Base-by-base conservation (phyloP, 2,329 filamentous ascomycete genomes). In the Colletotrichum musicola region DNA sequence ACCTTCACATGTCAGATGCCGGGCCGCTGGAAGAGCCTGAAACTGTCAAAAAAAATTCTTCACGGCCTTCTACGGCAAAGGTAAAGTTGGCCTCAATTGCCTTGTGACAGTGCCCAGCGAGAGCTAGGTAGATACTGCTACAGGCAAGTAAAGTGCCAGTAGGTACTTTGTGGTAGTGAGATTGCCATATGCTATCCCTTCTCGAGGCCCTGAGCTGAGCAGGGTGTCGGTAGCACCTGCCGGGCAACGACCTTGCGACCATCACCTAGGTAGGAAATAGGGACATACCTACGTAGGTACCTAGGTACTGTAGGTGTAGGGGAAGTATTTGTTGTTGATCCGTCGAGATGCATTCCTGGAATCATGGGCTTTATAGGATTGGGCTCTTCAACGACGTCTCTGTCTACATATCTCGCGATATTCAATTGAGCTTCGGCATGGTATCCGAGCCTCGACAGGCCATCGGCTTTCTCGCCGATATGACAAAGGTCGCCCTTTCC, bases 1-100 rank as follows among this genome's bases (percentile, higher is more conserved):
- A 9, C 56, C 35, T 69, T 69, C 66, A 69, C 66, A 69, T 69
- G 66, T 66, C 66, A 69, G 14, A 68, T 44, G 18, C 30, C 25
- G 25, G 20, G 12, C 46, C 38, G 27, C 30, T 50, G 46, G 46
- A 59, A 50, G 20, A 40, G 55, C 44, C 66, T 69, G 66, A 69
- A 69, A 69, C 62, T 56, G 62, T 30, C 51, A 65, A 57, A 42
- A 59, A 61, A 59, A 61, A 57, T 12, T 61, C 40, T 61, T 65
- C 61, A 44, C 14, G 50, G 50, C 16, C 65, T 56, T 65, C 42
- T 20, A 58, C 55, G 42, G 25, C 60, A 62, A 55, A 55, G 9
- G 16, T 30, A 20, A 53, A 40, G 9, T 30, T 64, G 55, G 22
- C 49, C n/a, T 46, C 55, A 47, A 66, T 56, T 56, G 62, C 42